Percentiles rank a stretch among this genome's conserved stretches.
phyloP scores from a whole-genome alignment of 768 basidiomycete genomes.

The Auriscalpium vulgare region DNA sequence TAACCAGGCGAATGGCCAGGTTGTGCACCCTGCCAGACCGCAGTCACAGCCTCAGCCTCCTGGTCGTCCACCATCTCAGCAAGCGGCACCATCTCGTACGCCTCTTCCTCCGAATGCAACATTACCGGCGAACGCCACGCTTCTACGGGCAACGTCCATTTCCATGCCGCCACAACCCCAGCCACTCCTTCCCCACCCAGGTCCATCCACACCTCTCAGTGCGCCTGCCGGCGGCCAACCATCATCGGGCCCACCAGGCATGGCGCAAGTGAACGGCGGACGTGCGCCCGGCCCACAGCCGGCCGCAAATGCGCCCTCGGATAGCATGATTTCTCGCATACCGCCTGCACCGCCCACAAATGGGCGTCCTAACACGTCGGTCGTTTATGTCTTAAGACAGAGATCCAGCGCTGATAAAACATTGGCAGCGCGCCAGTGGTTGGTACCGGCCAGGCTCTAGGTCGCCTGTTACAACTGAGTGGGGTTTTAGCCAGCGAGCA shows the following conservation, averaged over 20 bases:
- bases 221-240: not conserved
- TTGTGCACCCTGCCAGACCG: constrained; percentile 29
- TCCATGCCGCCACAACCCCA: constrained; percentile 1
- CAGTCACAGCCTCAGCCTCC: constrained; percentile 53
- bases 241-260: not conserved
- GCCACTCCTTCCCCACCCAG: constrained; percentile 6
- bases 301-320: not conserved
- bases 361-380: not conserved
- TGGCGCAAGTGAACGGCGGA: not conserved
- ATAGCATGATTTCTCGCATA: too few relatives aligned
- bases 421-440: constrained; percentile 16
- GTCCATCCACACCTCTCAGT: not conserved
- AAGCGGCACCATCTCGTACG: constrained; percentile 38
- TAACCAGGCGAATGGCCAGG: constrained; percentile 36
- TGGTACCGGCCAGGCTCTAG: constrained; percentile 55
- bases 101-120: constrained; percentile 34
- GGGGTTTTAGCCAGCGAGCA: constrained; percentile 50
- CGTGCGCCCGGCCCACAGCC: not conserved
- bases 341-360: too few relatives aligned
- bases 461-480: constrained; percentile 64
- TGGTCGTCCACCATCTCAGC: constrained; percentile 31
- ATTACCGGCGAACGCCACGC: constrained; percentile 23
- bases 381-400: not conserved
- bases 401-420: not conserved
- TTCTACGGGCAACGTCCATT: constrained; percentile 12